phyloP scores from a whole-genome alignment of 495 filamentous ascomycete species.

The Amniculicola lignicola region DNA sequence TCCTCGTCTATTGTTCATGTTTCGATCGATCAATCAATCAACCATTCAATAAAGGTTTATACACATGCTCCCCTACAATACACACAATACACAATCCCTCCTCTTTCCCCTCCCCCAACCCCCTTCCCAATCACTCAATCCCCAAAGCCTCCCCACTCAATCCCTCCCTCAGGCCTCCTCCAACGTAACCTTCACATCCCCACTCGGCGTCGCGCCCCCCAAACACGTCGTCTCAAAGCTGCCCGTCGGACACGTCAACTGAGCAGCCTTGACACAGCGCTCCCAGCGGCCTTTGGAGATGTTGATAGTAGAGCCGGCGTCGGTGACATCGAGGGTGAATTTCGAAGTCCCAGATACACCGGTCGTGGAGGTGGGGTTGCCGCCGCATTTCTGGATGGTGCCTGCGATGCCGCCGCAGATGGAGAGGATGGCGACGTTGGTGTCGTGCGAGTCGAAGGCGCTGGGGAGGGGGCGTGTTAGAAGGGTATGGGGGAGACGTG shows the following conservation, averaged over 20 bases:
- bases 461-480: conserved; percentile 34
- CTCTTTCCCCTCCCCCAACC: too few relatives aligned
- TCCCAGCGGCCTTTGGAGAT: conserved; percentile 53
- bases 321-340: conserved; percentile 45
- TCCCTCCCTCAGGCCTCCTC: conserved; percentile 8
- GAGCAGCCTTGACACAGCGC: conserved; percentile 49
- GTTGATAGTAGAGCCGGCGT: conserved; percentile 45
- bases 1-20: too few relatives aligned
- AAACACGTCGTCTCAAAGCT: conserved; percentile 46
- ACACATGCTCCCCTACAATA: too few relatives aligned
- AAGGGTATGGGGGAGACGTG: background rate
- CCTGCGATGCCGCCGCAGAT: conserved; percentile 56
- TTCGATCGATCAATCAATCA: too few relatives aligned
- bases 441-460: conserved; percentile 52
- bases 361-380: conserved; percentile 40
- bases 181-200: conserved; percentile 50
- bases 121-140: too few relatives aligned
- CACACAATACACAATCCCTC: too few relatives aligned
- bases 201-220: conserved; percentile 47
- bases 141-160: too few relatives aligned
- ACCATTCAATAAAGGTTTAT: too few relatives aligned
- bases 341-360: conserved; percentile 49
- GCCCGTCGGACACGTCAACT: conserved; percentile 49
- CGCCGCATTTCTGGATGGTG: conserved; percentile 45
- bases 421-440: conserved; percentile 51